A percentile compares a stretch with the other conserved stretches of the same genome.
phyloP scores from a whole-genome alignment of 2,329 filamentous ascomycete species.

The Pyrenophora graminea region DNA sequence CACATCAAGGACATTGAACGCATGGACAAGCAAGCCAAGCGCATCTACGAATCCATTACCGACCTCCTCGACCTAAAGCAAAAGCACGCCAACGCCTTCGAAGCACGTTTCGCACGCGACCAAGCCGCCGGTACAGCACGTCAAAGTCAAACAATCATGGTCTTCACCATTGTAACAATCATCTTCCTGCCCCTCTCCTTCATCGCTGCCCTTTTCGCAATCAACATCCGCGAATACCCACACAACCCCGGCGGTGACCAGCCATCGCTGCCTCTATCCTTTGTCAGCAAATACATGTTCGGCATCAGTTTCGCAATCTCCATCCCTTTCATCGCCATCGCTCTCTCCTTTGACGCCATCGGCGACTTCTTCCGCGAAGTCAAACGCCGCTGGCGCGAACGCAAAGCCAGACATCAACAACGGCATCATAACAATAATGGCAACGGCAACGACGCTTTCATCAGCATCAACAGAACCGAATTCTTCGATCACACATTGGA shows the following conservation, averaged over 20 bases:
- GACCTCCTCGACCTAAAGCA: slow-evolving; percentile 70
- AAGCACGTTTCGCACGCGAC: slow-evolving; percentile 64
- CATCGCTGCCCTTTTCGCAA: slow-evolving; percentile 60
- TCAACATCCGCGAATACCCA: slow-evolving; percentile 58
- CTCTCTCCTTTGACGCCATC: slow-evolving; percentile 51
- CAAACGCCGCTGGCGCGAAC: slow-evolving; percentile 22
- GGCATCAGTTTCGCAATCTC: slow-evolving; percentile 60
- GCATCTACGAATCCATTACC: slow-evolving; percentile 63
- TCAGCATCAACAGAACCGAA: slow-evolving; percentile 10
- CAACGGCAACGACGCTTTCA: neutral
- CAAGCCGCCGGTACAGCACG: slow-evolving; percentile 65
- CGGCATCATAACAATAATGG: neutral
- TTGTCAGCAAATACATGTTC: slow-evolving; percentile 61
- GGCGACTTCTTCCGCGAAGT: slow-evolving; percentile 39
- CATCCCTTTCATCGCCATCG: slow-evolving; percentile 55
- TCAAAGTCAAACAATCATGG: slow-evolving; percentile 61
- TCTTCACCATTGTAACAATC: slow-evolving; percentile 64
- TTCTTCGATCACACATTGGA: slow-evolving; percentile 30
- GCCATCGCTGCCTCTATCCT: slow-evolving; percentile 51
- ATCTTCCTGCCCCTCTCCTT: slow-evolving; percentile 61
- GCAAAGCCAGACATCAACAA: neutral
- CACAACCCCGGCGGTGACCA: slow-evolving; percentile 31
- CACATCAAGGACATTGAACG: slow-evolving; percentile 64
- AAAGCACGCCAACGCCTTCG: slow-evolving; percentile 70
- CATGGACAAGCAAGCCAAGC: slow-evolving; percentile 66